phyloP scores from a whole-genome alignment of 2,329 filamentous ascomycete species.

The Aspergillus tanneri region DNA sequence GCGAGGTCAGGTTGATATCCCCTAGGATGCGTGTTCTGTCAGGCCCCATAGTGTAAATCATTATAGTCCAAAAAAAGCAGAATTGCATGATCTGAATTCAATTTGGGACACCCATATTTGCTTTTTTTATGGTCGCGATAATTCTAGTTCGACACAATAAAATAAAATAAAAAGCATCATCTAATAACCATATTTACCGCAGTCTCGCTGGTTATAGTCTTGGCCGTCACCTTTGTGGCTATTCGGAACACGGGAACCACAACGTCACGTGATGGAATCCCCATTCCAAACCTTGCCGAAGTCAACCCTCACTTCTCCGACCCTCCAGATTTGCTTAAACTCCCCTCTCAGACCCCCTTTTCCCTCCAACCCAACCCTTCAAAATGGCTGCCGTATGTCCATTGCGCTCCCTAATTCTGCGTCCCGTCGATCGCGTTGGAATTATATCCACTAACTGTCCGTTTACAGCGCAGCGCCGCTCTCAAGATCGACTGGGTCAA shows the following conservation, averaged over 20 bases:
- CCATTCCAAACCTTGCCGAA: constrained; percentile 43
- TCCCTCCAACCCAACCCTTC: constrained; percentile 27
- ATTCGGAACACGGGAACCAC: constrained; percentile 29
- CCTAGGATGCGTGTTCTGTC: constrained; percentile 23
- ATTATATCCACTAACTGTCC: constrained; percentile 20
- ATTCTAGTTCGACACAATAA: no score
- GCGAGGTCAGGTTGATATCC: constrained; percentile 29
- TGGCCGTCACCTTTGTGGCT: constrained; percentile 15
- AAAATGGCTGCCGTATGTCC: constrained; percentile 47
- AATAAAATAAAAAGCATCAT: no score
- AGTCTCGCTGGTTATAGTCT: no score
- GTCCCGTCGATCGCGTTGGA: not conserved
- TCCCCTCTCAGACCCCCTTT: constrained; percentile 30
- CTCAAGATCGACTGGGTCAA: constrained; percentile 99
- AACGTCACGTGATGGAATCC: constrained; percentile 28
- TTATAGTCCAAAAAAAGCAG: constrained; percentile 32
- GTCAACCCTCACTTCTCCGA: constrained; percentile 36
- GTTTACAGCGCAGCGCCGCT: constrained; percentile 83
- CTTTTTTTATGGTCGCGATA: no score
- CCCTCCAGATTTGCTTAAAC: constrained; percentile 36
- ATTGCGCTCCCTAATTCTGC: not conserved
- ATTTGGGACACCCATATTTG: not conserved
- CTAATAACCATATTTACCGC: no score
- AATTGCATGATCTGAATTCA: constrained; percentile 20
- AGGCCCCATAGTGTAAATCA: constrained; percentile 38